Percentiles rank a stretch among this genome's conserved stretches.
phyloP scores from a whole-genome alignment of 257 asterid species.

The Anisodus acutangulus region DNA sequence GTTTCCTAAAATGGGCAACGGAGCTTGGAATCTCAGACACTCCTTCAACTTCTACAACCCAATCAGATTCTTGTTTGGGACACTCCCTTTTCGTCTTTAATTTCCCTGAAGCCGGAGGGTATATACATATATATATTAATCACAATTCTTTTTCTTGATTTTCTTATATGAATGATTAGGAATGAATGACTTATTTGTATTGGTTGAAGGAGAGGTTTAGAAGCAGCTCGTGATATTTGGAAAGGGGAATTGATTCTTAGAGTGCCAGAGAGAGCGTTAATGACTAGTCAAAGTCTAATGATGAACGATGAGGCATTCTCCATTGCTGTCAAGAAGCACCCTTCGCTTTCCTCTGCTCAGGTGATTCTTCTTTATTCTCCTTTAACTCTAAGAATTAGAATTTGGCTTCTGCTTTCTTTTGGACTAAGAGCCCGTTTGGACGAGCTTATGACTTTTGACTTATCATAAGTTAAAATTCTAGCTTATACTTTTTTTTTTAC shows the following conservation, averaged over 20 bases:
- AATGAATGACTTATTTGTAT: neutral
- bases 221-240: slow-evolving; percentile 68
- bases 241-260: slow-evolving; percentile 79
- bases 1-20: slow-evolving; percentile 65
- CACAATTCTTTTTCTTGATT: neutral
- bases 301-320: slow-evolving; percentile 48
- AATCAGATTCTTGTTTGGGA: slow-evolving; percentile 52
- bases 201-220: slow-evolving; percentile 80
- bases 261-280: slow-evolving; percentile 75
- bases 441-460: too few species aligned
- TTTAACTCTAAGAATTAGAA: neutral
- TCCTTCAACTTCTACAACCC: slow-evolving; percentile 27
- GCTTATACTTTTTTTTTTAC: too few species aligned
- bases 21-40: slow-evolving; percentile 68
- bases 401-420: neutral
- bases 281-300: slow-evolving; percentile 63
- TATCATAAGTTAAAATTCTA: too few species aligned
- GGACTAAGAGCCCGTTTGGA: neutral
- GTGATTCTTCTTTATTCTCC: slow-evolving; percentile 36
- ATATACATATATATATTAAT: neutral
- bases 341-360: slow-evolving; percentile 69
- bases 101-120: slow-evolving; percentile 97
- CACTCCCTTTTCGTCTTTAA: slow-evolving; percentile 54
- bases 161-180: neutral
- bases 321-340: slow-evolving; percentile 48